phyloP scores from a whole-genome alignment of 2,329 filamentous ascomycete genomes.

The Calonectria fujianensis region DNA sequence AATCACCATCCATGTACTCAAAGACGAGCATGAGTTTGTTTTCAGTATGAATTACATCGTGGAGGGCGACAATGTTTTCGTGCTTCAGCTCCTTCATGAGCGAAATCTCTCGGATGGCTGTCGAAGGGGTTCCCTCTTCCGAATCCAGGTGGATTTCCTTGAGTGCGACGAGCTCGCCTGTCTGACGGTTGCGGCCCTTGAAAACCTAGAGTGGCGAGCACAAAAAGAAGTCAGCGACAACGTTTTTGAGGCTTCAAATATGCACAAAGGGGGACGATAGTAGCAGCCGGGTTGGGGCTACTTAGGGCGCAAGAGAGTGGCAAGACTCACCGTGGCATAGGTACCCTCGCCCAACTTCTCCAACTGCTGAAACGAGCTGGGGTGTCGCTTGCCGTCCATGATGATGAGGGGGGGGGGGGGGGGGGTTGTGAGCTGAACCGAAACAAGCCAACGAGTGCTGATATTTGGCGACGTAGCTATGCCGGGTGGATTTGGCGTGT shows the following conservation, averaged over 20 bases:
- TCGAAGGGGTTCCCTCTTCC: constrained; percentile 97
- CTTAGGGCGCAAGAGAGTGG: not conserved
- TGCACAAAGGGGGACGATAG: not conserved
- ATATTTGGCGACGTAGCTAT: constrained; percentile 3
- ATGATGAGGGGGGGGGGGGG: constrained; percentile 45
- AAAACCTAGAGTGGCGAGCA: constrained; percentile 80
- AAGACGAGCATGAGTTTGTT: constrained; percentile 99
- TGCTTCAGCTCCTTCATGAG: constrained; percentile 99
- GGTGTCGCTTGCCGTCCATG: constrained; percentile 95
- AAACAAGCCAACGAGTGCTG: constrained; percentile 8
- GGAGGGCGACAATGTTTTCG: constrained; percentile 96
- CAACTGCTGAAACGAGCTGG: constrained; percentile 98
- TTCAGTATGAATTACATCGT: constrained; percentile 99
- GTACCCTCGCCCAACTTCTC: constrained; percentile 99
- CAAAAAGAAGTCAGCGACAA: constrained; percentile 41
- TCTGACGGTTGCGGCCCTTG: constrained; percentile 98
- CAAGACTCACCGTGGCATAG: constrained; percentile 88
- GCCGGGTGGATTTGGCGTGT: constrained; percentile 14
- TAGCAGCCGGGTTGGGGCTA: constrained; percentile 5
- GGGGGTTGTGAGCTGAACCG: constrained; percentile 13
- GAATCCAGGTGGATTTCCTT: constrained; percentile 99
- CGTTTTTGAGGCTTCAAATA: not conserved
- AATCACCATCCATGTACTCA: constrained; percentile 98
- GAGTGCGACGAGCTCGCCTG: constrained; percentile 94
- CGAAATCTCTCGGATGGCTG: constrained; percentile 98